Evolutionary conservation across 768 basidiomycete genomes (phyloP).

Genomic region (Collybiopsis confluens): DNA sequence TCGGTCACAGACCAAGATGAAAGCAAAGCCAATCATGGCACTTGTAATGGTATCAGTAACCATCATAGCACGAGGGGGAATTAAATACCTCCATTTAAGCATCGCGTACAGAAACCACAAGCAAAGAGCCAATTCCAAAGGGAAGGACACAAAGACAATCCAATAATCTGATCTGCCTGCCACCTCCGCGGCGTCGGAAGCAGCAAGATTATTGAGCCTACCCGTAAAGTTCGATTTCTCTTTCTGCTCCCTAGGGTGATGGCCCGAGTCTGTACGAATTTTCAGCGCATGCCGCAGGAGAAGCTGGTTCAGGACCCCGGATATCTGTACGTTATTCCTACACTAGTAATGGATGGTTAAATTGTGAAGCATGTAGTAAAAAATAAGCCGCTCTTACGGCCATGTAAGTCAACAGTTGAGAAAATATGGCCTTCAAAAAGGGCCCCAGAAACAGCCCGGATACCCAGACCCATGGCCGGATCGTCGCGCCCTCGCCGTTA

Average conservation of each 20-base stretch:
- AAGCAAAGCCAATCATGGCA: background rate
- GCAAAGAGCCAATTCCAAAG: conserved; percentile 16
- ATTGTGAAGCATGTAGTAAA: too few species aligned
- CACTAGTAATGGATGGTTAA: background rate
- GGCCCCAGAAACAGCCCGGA: conserved; percentile 30
- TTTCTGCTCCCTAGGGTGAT: background rate
- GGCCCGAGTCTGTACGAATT: conserved; percentile 50
- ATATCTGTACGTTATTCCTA: conserved; percentile 28
- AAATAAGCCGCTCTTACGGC: background rate
- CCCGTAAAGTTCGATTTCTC: conserved; percentile 36
- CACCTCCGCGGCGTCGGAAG: conserved; percentile 38
- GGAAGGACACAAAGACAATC: conserved; percentile 14
- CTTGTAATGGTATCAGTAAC: too few species aligned
- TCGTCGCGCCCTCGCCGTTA: conserved; percentile 40
- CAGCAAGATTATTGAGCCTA: conserved; percentile 56
- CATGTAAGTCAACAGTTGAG: conserved; percentile 38
- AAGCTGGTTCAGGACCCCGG: conserved; percentile 39
- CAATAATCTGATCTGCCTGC: conserved; percentile 12
- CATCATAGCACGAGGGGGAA: too few species aligned
- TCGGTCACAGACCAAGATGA: conserved; percentile 13
- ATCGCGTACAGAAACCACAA: conserved; percentile 25
- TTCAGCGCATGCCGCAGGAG: conserved; percentile 48
- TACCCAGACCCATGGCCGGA: conserved; percentile 68
- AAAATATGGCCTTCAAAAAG: conserved; percentile 23
- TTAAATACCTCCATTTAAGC: conserved; percentile 24